Conservation (phyloP, 2,329 filamentous ascomycete genomes). For the Venturia oleaginea region DNA sequence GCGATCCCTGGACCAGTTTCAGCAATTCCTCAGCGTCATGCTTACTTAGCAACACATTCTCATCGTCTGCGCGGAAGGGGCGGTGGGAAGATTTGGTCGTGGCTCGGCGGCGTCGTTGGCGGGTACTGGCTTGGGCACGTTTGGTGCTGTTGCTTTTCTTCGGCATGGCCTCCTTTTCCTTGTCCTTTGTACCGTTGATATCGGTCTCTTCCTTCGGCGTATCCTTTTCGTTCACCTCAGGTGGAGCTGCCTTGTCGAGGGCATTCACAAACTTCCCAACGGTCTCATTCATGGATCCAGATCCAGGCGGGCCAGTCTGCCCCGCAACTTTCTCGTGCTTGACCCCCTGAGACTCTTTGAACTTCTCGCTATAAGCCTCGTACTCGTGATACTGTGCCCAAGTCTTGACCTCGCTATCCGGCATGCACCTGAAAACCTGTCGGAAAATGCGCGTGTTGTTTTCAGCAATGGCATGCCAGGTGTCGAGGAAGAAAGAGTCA, state of each 20-base stretch:
- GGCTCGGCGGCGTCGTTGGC: conserved; percentile 47
- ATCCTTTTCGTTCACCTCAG: conserved; percentile 10
- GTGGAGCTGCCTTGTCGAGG: conserved; percentile 31
- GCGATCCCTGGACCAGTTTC: conserved; percentile 71
- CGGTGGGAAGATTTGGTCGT: conserved; percentile 61
- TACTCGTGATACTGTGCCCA: conserved; percentile 93
- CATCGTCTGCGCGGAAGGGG: conserved; percentile 57
- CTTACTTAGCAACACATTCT: conserved; percentile 54
- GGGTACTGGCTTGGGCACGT: conserved; percentile 7
- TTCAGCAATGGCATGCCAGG: conserved; percentile 77
- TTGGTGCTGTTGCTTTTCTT: conserved; percentile 10
- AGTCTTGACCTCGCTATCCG: conserved; percentile 83
- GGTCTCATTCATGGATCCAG: conserved; percentile 21
- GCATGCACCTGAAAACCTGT: conserved; percentile 92
- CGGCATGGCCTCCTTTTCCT: conserved; percentile 20
- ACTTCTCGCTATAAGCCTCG: conserved; percentile 64
- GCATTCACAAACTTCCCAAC: conserved; percentile 18
- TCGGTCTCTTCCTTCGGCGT: neutral
- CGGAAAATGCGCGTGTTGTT: conserved; percentile 96
- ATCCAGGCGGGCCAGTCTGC: conserved; percentile 41
- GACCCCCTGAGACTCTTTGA: conserved; percentile 55
- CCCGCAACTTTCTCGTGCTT: conserved; percentile 34
- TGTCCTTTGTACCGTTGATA: neutral
- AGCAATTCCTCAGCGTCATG: conserved; percentile 75
- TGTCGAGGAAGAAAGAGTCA: conserved; percentile 72